Conservation (phyloP, 441 rosid species). For the Flueggea neowawraea region DNA sequence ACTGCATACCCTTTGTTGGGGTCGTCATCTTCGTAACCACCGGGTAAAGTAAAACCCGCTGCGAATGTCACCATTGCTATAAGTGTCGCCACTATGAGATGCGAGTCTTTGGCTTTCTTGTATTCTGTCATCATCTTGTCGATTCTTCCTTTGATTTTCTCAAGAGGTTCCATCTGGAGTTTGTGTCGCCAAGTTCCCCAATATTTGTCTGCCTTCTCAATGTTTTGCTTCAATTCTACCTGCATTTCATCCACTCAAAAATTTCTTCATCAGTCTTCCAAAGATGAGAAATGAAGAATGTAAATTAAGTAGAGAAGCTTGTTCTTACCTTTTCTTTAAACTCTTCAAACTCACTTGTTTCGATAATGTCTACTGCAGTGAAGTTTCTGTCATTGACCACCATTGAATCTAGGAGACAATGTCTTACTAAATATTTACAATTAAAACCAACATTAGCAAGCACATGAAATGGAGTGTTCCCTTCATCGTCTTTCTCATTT, state of each 20-base stretch:
- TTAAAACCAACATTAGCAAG: conserved; percentile 9
- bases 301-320: no score
- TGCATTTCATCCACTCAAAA: no score
- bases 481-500: conserved; percentile 8
- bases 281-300: no score
- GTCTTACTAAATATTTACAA: not conserved
- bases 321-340: not conserved
- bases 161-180: not conserved
- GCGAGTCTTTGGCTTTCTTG: conserved; percentile 3
- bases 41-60: conserved; percentile 18
- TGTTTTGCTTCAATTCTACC: no score
- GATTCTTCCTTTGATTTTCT: not conserved
- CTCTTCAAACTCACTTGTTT: not conserved
- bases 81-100: conserved; percentile 13
- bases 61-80: conserved; percentile 19
- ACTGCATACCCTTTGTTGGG: conserved; percentile 13
- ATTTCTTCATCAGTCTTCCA: no score
- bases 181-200: not conserved
- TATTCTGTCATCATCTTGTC: not conserved
- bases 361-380: conserved; percentile 6
- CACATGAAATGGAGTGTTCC: conserved; percentile 10
- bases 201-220: not conserved
- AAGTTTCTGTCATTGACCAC: conserved; percentile 1
- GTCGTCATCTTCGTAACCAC: conserved; percentile 14
- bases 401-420: conserved; percentile 1